Percentiles rank a stretch among this genome's conserved stretches.
Conservation (phyloP, 1,284 basidiomycete species). For the Pseudomicrostroma phylloplanum region DNA sequence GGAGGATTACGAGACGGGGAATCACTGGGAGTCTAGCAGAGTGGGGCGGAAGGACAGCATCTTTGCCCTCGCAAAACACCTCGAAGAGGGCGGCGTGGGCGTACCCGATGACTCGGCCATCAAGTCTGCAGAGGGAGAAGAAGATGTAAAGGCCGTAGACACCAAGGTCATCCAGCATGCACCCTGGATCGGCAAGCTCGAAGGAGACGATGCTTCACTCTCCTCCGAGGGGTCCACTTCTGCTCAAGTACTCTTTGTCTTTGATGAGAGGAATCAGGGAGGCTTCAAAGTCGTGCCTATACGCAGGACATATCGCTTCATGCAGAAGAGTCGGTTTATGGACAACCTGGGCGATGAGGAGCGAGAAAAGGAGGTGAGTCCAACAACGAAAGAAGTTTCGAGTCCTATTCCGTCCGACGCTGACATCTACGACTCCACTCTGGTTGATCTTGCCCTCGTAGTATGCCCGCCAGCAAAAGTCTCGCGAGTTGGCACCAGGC, state of each 20-base stretch:
- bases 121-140: slow-evolving; percentile 14
- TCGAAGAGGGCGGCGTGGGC: slow-evolving; percentile 14
- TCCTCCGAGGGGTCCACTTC: slow-evolving; percentile 34
- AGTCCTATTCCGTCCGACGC: no score
- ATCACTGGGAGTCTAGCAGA: slow-evolving; percentile 44
- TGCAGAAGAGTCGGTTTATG: slow-evolving; percentile 42
- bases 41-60: slow-evolving; percentile 34
- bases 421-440: slow-evolving; percentile 6
- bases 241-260: slow-evolving; percentile 48
- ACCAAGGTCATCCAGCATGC: slow-evolving; percentile 24
- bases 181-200: slow-evolving; percentile 49
- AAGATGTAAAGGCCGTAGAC: slow-evolving; percentile 1
- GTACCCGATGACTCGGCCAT: slow-evolving; percentile 22
- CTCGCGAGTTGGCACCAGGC: no score
- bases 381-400: no score
- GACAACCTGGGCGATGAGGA: slow-evolving; percentile 11
- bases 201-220: slow-evolving; percentile 29
- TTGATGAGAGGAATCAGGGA: slow-evolving; percentile 44
- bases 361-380: slow-evolving; percentile 9
- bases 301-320: slow-evolving; percentile 45
- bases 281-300: slow-evolving; percentile 49
- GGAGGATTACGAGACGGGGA: slow-evolving; percentile 46
- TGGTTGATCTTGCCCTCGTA: slow-evolving; percentile 9
- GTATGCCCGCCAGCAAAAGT: not conserved
- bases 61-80: slow-evolving; percentile 22